Evolutionary conservation across 305 asterid species (phyloP).

Genomic region (Solanum chacoense): DNA sequence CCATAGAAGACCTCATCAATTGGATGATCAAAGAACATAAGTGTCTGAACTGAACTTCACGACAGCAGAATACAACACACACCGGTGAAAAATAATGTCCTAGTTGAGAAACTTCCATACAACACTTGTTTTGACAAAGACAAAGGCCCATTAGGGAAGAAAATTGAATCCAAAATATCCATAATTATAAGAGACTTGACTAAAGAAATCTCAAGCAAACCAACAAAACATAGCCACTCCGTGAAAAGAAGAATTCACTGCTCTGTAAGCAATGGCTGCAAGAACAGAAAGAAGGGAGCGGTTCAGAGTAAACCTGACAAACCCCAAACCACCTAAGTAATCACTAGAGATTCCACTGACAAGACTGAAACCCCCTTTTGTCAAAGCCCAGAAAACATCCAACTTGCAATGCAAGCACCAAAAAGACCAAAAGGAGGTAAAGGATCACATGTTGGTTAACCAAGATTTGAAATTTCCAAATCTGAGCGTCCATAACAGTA

Average conservation of each 20-base stretch:
- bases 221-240: background rate
- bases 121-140: background rate
- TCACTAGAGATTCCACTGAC: background rate
- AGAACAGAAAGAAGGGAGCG: background rate
- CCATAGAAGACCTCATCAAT: background rate
- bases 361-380: background rate
- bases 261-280: background rate
- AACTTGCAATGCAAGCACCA: background rate
- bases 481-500: background rate
- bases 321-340: background rate
- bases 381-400: background rate
- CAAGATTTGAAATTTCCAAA: background rate
- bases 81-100: background rate
- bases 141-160: background rate
- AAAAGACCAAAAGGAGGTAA: background rate
- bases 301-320: background rate
- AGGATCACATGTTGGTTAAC: background rate
- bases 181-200: background rate
- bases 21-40: background rate
- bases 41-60: background rate
- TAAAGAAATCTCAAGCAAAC: background rate
- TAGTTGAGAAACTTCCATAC: background rate
- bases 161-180: background rate
- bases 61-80: background rate
- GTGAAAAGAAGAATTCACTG: background rate